Percentiles rank a stretch among this genome's conserved stretches.
Conservation (phyloP, 176 grass and related monocot species). For the Ananas comosus region DNA sequence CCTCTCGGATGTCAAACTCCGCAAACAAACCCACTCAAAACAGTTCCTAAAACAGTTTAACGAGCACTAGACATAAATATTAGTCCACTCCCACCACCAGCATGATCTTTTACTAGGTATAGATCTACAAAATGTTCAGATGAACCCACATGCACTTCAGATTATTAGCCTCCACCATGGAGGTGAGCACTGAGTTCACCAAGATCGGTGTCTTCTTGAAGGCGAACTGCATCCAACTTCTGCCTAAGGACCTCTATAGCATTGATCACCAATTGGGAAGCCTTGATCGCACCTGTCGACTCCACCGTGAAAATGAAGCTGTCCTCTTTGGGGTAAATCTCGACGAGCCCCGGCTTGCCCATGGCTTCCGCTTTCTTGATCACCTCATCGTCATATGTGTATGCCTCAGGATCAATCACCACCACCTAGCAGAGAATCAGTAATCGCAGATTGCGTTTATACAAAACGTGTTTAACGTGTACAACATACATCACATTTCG, state of each 20-base stretch:
- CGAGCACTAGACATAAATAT: no score
- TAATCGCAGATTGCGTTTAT: no score
- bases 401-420: constrained; percentile 55
- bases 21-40: no score
- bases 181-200: constrained; percentile 74
- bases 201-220: constrained; percentile 62
- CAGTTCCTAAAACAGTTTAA: no score
- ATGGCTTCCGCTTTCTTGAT: constrained; percentile 87
- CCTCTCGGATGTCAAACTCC: no score
- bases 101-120: background rate
- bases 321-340: constrained; percentile 71
- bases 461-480: no score
- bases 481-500: no score
- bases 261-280: constrained; percentile 67
- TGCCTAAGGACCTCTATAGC: constrained; percentile 63
- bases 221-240: constrained; percentile 76
- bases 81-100: background rate
- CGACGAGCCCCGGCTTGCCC: constrained; percentile 75
- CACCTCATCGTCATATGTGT: constrained; percentile 87
- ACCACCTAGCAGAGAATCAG: constrained; percentile 31
- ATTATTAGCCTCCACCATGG: constrained; percentile 25
- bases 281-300: constrained; percentile 63
- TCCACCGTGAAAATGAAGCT: constrained; percentile 95
- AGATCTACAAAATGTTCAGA: background rate
- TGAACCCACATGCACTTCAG: background rate